These are phyloP conservation scores for Crithidia bombi DNA, from an alignment of 208 protist genomes.

Conservation along the genomic window DNA sequence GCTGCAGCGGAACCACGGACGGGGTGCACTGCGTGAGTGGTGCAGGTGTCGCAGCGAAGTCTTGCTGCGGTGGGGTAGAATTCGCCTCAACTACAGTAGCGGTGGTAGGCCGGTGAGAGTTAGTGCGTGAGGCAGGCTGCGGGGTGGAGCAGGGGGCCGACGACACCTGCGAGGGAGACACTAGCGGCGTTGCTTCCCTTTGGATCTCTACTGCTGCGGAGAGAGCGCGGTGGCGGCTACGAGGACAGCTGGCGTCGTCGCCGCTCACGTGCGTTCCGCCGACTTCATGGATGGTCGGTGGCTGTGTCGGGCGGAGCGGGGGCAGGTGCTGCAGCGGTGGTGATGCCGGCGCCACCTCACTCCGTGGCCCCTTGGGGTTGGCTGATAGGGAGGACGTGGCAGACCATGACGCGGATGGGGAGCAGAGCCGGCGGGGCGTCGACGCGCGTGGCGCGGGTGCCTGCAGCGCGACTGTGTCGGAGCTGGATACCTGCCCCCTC, in stretches of 20 bases:
- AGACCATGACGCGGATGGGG: neutral
- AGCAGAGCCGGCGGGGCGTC: neutral
- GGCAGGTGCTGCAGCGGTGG: neutral
- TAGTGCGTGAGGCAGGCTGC: too few species aligned
- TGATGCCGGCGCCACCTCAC: neutral
- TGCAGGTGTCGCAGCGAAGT: neutral
- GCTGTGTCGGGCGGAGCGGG: too few species aligned
- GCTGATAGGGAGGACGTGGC: neutral
- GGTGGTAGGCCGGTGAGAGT: too few species aligned
- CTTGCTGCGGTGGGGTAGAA: neutral
- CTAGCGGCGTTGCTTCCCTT: too few species aligned
- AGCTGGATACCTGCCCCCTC: too few species aligned
- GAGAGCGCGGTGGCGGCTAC: too few species aligned
- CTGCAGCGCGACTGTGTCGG: neutral
- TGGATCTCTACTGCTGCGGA: too few species aligned
- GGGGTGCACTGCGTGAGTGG: neutral
- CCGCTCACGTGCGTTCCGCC: too few species aligned
- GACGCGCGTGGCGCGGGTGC: neutral
- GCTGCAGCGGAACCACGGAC: neutral
- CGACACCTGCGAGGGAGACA: too few species aligned
- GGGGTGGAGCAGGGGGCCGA: too few species aligned
- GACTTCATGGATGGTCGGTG: too few species aligned
- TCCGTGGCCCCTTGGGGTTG: neutral
- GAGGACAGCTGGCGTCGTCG: too few species aligned
- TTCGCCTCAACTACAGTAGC: neutral